Evolutionary conservation across 176 grass and related monocot genomes (phyloP).

Genomic region (Tillandsia leiboldiana): DNA sequence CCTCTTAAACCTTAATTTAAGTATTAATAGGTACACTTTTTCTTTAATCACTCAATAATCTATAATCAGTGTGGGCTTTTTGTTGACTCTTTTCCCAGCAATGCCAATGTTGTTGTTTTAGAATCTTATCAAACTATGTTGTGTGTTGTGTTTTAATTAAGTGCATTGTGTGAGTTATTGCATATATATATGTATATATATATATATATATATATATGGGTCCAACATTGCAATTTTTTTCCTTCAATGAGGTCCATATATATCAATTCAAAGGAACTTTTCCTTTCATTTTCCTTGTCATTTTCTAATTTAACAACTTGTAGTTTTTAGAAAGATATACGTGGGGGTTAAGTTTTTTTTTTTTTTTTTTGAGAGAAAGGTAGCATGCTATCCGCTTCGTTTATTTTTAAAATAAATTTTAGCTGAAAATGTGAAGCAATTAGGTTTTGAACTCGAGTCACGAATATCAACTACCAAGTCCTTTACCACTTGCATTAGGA

Average conservation of each 20-base stretch:
- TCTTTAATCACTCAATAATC: neutral
- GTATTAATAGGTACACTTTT: neutral
- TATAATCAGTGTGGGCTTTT: neutral
- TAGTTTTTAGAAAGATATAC: neutral
- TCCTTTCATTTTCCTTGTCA: neutral
- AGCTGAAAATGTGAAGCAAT: too few relatives aligned
- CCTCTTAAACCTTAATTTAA: neutral
- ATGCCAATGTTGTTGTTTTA: neutral
- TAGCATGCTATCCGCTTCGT: too few relatives aligned
- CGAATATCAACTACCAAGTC: too few relatives aligned
- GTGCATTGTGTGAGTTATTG: neutral
- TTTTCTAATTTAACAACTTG: neutral
- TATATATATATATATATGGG: too few relatives aligned
- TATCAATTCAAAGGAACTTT: neutral
- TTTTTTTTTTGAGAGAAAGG: too few relatives aligned
- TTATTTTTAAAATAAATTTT: too few relatives aligned
- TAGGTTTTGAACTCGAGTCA: too few relatives aligned
- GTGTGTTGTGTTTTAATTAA: neutral
- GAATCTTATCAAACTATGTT: neutral
- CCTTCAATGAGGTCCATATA: too few relatives aligned
- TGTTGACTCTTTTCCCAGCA: neutral
- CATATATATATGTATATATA: neutral
- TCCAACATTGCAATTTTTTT: neutral
- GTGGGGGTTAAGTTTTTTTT: neutral
- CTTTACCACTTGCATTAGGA: too few relatives aligned